Evolutionary conservation across 257 asterid genomes (phyloP), one percentile per base, ranked within the genome.

Genomic region (Eustoma russellianum): DNA sequence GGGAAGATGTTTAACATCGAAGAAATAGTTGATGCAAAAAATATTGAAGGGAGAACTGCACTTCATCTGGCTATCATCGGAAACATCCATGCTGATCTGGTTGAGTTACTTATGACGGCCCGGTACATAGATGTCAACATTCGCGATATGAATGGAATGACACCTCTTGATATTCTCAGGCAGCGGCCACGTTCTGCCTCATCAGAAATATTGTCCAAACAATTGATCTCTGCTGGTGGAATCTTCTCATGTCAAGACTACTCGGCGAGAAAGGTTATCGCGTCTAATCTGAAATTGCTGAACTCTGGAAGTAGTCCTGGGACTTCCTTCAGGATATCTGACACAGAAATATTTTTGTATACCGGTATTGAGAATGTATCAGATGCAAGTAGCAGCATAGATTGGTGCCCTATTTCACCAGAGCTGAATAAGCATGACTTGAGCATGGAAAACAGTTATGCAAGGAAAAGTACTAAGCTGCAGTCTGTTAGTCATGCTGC

Each of bases 291-390:
- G 11, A 84, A 66, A 73, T 74, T 77, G 77, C 95, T 77, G 28
- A 81, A 92, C 18, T 57, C 76, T 14, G 94, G 97, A 9, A 68
- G 68, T 59, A 87, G 95, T 52, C 98, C 98, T 0, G 97, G 97
- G 16, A 82, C 95, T 5, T 87, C 95, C 3, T 92, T 92, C 65
- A 63, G 88, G 57, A 74, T 82, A 48, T 85, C 88, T 12, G 98
- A 92, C 64, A 69, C 76, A 0, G 94, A 92, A 63, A 84, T 92
- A 47, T 83, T 92, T 48, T 49, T 80, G 56, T 69, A 73, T 66
- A 82, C 91, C 0, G 95, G 98, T 17, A 50, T 83, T 41, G 94
- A 78, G 58, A 74, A 67, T 28, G 83, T 57, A 5, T 66, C 88
- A 0, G 86, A 78, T 4, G 79, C 75, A 38, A 18, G 56, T 51